Evolutionary conservation across 495 filamentous ascomycete species (phyloP).

Genomic region (Tuber indicum): DNA sequence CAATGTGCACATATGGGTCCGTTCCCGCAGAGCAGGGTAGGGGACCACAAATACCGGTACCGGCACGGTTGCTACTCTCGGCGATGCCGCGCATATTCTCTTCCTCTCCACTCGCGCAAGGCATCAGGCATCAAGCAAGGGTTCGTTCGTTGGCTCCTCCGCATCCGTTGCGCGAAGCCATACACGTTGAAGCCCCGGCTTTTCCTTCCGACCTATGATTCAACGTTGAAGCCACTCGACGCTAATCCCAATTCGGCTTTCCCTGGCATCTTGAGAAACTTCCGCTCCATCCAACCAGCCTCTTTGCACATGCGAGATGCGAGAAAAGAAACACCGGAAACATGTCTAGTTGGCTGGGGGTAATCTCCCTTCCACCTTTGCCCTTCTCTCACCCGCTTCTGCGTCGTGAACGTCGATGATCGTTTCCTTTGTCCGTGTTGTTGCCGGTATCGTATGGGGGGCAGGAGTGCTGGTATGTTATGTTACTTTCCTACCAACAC

Average conservation of each 20-base stretch:
- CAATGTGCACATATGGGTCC: background rate
- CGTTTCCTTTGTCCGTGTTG: background rate
- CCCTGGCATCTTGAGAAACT: background rate
- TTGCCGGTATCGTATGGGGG: background rate
- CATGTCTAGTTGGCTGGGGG: background rate
- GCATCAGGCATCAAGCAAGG: background rate
- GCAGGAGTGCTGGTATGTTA: background rate
- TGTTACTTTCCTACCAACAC: background rate
- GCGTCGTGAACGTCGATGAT: background rate
- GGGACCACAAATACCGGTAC: background rate
- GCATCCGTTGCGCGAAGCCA: background rate
- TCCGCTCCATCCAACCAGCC: background rate
- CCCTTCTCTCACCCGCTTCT: background rate
- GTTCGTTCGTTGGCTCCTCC: background rate
- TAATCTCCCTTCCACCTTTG: background rate
- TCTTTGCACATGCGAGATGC: constrained; percentile 4
- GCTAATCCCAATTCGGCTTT: background rate
- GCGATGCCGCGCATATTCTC: background rate
- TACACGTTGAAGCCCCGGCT: background rate
- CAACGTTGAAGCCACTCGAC: background rate
- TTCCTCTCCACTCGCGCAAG: background rate
- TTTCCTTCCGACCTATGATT: background rate
- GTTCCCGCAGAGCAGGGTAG: background rate
- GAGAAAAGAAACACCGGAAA: background rate
- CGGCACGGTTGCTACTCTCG: background rate